A percentile compares a stretch with the other conserved stretches of the same genome.
Conservation (phyloP, 2,329 filamentous ascomycete genomes). For the Coniochaeta pulveracea region DNA sequence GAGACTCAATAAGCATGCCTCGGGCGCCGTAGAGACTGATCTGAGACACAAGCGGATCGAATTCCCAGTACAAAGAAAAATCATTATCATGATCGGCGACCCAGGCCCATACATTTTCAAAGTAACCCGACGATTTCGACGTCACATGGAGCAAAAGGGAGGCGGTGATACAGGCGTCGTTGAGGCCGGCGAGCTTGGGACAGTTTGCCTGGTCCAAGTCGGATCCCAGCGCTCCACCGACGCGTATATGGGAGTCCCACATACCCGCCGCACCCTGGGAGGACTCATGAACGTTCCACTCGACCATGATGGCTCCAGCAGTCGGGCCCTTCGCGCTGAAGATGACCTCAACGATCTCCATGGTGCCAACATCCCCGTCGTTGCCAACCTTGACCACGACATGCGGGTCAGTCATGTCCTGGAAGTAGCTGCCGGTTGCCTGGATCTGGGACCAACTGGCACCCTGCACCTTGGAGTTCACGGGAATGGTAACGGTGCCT, state of each 20-base stretch:
- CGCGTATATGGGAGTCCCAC: conserved; percentile 65
- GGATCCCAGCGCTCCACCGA: conserved; percentile 58
- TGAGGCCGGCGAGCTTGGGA: conserved; percentile 36
- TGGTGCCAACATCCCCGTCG: conserved; percentile 45
- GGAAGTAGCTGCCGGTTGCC: conserved; percentile 45
- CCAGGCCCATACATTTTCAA: conserved; percentile 50
- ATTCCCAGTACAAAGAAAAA: conserved; percentile 28
- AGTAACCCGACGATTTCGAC: conserved; percentile 28
- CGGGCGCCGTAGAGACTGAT: conserved; percentile 21
- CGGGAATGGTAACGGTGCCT: conserved; percentile 32
- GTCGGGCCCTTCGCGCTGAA: conserved; percentile 54
- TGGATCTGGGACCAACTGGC: conserved; percentile 60
- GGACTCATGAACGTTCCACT: conserved; percentile 55
- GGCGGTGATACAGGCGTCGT: conserved; percentile 45
- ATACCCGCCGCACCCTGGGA: conserved; percentile 29
- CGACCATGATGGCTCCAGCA: conserved; percentile 56
- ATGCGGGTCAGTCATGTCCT: conserved; percentile 47
- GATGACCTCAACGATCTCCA: conserved; percentile 59
- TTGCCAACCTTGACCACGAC: conserved; percentile 56
- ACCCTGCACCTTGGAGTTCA: conserved; percentile 54
- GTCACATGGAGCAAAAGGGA: conserved; percentile 39
- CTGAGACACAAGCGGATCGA: conserved; percentile 8
- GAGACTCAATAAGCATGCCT: conserved; percentile 20
- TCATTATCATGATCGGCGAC: conserved; percentile 50
- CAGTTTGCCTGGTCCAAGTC: conserved; percentile 51